These are phyloP conservation scores for Graphium sp. DNA, from an alignment of 2,329 filamentous ascomycete species.

Conservation along the genomic window DNA sequence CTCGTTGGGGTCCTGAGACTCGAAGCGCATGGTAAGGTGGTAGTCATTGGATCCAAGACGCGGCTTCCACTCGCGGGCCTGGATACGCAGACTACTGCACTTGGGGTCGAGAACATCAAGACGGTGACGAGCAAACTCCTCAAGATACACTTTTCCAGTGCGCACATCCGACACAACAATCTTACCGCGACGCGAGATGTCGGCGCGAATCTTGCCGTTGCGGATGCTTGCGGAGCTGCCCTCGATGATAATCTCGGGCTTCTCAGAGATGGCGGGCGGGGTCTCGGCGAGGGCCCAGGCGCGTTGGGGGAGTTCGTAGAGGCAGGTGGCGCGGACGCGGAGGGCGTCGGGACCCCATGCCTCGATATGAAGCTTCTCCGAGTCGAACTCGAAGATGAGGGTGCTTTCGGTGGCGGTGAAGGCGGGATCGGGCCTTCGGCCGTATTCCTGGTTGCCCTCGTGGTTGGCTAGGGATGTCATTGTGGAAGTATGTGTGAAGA, in stretches of 20 bases:
- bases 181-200: slow-evolving; percentile 12
- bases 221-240: slow-evolving; percentile 8
- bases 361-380: slow-evolving; percentile 28
- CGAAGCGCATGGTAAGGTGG: slow-evolving; percentile 40
- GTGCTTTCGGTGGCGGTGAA: slow-evolving; percentile 8
- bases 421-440: slow-evolving; percentile 4
- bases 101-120: slow-evolving; percentile 29
- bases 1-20: slow-evolving; percentile 34
- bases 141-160: slow-evolving; percentile 11
- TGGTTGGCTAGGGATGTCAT: neutral
- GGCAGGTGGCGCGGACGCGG: slow-evolving; percentile 26
- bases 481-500: neutral
- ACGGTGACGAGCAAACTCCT: slow-evolving; percentile 14
- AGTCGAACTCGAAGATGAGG: slow-evolving; percentile 18
- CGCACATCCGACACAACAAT: slow-evolving; percentile 11
- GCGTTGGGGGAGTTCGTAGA: slow-evolving; percentile 13
- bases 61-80: slow-evolving; percentile 40
- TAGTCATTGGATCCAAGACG: slow-evolving; percentile 29
- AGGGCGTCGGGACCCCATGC: slow-evolving; percentile 28
- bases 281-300: slow-evolving; percentile 18
- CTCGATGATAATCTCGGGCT: slow-evolving; percentile 8
- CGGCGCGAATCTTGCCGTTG: slow-evolving; percentile 15
- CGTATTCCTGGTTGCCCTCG: slow-evolving; percentile 5
- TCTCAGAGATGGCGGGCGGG: slow-evolving; percentile 3
- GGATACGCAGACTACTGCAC: slow-evolving; percentile 36